Evolutionary conservation across 2,329 filamentous ascomycete species (phyloP), one percentile per base, ranked within the genome.

Genomic region (Trichoderma polysporum): DNA sequence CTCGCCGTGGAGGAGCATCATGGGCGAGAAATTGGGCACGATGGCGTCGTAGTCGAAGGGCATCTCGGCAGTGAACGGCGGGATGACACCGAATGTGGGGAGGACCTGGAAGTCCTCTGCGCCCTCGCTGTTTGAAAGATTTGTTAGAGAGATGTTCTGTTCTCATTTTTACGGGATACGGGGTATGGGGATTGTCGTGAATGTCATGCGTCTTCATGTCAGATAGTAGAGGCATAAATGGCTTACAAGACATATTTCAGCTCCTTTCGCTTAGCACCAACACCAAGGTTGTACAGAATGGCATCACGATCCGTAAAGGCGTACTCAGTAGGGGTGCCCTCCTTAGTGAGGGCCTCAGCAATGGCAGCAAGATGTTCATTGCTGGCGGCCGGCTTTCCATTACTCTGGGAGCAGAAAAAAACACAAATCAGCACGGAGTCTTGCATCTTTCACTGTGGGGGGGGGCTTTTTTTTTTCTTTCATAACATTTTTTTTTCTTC

Each of bases 1-100:
- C 85, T 99, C 95, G 76, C 95, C 95, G 82, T 99, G 95, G 27
- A 99, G 90, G 59, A 99, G 88, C 93, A 97, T 97, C 93, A 97
- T 97, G 69, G 94, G 94, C 41, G 88, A 93, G 85, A 97, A 99
- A 85, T 98, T 97, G 78, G 94, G 93, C 31, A 98, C 91, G 69
- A 99, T 86, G 66, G 94, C 88, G 75, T 89, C 87, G 74, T 95
- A 86, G 79, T 85, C 88, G 83, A 91, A 98, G 31, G 94, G 92
- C 69, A 89, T 83, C 71, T 91, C 85, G 68, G 93, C 90, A 81
- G 91, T 91, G 83, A 98, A 97, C 74, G 90, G 91, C n/a, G 95
- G 95, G 74, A 99, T 90, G 69, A 98, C 95, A 77, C 94, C 95
- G 75, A 92, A 99, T n/a, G 93, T 96, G 62, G 95, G 95, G 62